Evolutionary conservation across 352 stramenopile genomes (phyloP), one percentile per base, ranked within the genome.

Genomic region (Thraustochytrium striatum): DNA sequence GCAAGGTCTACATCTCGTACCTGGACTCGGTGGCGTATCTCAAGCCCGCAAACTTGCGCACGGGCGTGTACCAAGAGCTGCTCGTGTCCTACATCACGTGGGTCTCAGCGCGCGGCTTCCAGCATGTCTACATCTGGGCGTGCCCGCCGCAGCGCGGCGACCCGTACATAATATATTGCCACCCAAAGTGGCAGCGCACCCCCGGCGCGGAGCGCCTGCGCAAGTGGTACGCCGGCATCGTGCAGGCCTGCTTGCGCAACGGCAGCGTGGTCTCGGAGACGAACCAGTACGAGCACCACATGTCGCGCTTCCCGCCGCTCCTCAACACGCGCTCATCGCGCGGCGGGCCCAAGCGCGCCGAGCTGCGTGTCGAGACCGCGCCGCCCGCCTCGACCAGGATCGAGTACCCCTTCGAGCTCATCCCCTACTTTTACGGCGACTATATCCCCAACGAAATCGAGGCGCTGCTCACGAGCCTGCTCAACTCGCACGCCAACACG

Each of bases 81-180:
- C 81, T 99, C 30, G 94, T 98, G 62, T 91, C 94, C 5, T 99
- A 99, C 81, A 86, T 99, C 57, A 94, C 98, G 69, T 98, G 98
- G 85, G 94, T 98, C 58, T 95, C 97, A 70, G 87, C 91, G 43
- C 90, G 95, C 43, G 97, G 97, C 1, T 99, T 98, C 84, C 89
- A 97, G 72, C 98, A 93, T 30, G 95, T 93, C 21, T 96, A 99
- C 85, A 91, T 99, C 84, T 99, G 96, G 97, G 96, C 96, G 28
- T 99, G 97, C 86, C 97, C 97, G 32, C 97, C 97, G 33, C 85
- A 98, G 16, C 99, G 99, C 84, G 96, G 96, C 13, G 96, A 99
- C 83, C 96, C 99, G 84, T 99, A 99, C 83, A 99, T 99, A 72
- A 86, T 99, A 61, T 99, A 99, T 82, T 97, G 94, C 73, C 97